A percentile compares a stretch with the other conserved stretches of the same genome.
These are phyloP conservation scores for Conoideocrella luteorostrata DNA, from an alignment of 2,329 filamentous ascomycete species.

Conservation along the genomic window DNA sequence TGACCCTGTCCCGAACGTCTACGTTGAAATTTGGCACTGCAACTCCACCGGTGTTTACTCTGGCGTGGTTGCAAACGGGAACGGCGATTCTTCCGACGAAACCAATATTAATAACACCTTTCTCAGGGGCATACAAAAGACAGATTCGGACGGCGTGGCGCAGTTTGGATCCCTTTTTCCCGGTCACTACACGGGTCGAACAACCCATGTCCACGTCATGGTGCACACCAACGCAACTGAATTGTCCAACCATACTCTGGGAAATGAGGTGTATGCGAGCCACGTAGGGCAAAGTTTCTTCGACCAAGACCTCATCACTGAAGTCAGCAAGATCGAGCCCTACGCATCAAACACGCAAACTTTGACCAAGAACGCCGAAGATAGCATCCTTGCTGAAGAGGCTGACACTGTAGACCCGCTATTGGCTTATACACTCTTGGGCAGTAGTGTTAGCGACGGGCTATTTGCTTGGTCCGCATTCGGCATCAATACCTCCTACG, in stretches of 20 bases:
- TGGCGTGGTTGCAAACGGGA: slow-evolving; percentile 28
- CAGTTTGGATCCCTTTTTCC: slow-evolving; percentile 37
- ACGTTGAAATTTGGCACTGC: slow-evolving; percentile 38
- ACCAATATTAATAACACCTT: slow-evolving; percentile 28
- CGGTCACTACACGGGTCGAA: slow-evolving; percentile 34
- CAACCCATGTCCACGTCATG: slow-evolving; percentile 34
- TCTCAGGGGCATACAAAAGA: slow-evolving; percentile 33
- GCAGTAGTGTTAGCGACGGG: slow-evolving; percentile 44
- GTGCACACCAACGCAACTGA: slow-evolving; percentile 21
- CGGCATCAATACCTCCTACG: slow-evolving; percentile 34
- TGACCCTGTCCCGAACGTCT: slow-evolving; percentile 30
- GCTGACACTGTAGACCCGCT: slow-evolving; percentile 48
- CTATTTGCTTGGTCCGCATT: slow-evolving; percentile 48
- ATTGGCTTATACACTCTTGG: slow-evolving; percentile 50
- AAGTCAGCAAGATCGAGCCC: slow-evolving; percentile 42
- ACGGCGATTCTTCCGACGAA: slow-evolving; percentile 20
- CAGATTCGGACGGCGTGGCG: slow-evolving; percentile 31
- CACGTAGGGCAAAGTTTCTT: slow-evolving; percentile 56
- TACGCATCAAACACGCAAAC: slow-evolving; percentile 37
- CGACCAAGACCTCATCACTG: slow-evolving; percentile 42
- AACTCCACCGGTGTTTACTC: slow-evolving; percentile 40
- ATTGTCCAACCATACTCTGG: slow-evolving; percentile 44
- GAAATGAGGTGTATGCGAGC: slow-evolving; percentile 42
- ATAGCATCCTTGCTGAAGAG: slow-evolving; percentile 37
- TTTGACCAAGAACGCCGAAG: slow-evolving; percentile 42